Evolutionary conservation across 2,329 filamentous ascomycete genomes (phyloP).

Genomic region (Dothistroma pini): DNA sequence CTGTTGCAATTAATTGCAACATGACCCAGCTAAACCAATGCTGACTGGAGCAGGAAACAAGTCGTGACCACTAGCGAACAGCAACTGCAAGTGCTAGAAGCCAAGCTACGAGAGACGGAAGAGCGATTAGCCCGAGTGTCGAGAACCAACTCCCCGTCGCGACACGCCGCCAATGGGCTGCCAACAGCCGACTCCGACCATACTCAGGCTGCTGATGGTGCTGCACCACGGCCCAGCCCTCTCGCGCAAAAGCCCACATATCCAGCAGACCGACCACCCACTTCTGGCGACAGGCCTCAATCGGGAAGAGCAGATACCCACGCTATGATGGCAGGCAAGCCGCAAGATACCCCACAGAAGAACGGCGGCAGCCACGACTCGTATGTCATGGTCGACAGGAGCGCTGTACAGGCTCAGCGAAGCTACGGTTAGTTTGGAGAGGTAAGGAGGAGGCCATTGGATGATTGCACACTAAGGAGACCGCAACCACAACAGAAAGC

Average conservation of each 20-base stretch:
- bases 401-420: slow-evolving; percentile 20
- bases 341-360: slow-evolving; percentile 20
- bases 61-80: slow-evolving; percentile 68
- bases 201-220: slow-evolving; percentile 19
- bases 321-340: slow-evolving; percentile 24
- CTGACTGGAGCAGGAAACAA: slow-evolving; percentile 62
- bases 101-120: slow-evolving; percentile 79
- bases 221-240: slow-evolving; percentile 18
- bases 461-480: slow-evolving; percentile 11
- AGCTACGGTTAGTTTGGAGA: slow-evolving; percentile 17
- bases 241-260: slow-evolving; percentile 27
- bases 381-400: slow-evolving; percentile 34
- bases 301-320: slow-evolving; percentile 23
- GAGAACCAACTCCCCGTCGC: slow-evolving; percentile 27
- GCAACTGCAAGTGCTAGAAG: slow-evolving; percentile 83
- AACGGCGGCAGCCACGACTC: slow-evolving; percentile 25
- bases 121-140: slow-evolving; percentile 56
- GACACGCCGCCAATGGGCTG: slow-evolving; percentile 17
- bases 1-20: neutral
- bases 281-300: slow-evolving; percentile 12
- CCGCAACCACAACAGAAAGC: slow-evolving; percentile 14
- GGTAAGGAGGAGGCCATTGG: neutral
- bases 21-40: neutral
- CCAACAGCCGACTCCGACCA: slow-evolving; percentile 20
- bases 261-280: slow-evolving; percentile 25